Evolutionary conservation across 805 yeast species (phyloP).

Genomic region (Yarrowia bubula): DNA sequence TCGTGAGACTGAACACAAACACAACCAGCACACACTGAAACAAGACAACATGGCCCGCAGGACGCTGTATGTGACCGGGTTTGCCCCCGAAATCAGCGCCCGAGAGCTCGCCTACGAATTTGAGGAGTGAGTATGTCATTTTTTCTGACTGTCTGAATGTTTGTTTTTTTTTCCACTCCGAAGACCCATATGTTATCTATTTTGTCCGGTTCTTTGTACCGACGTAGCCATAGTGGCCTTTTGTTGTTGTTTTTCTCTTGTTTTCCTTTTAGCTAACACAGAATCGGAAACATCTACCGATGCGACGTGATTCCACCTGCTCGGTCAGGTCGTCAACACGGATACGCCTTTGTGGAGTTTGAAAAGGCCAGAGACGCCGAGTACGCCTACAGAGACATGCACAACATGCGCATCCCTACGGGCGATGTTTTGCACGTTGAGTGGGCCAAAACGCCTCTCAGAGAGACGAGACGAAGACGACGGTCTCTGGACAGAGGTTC

Average conservation of each 20-base stretch:
- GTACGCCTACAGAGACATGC: slow-evolving; percentile 39
- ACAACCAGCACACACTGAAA: neutral
- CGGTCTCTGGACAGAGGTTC: slow-evolving; percentile 4
- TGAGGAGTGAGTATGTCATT: slow-evolving; percentile 34
- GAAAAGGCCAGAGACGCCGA: slow-evolving; percentile 39
- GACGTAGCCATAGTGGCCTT: too few species aligned
- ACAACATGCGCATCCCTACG: slow-evolving; percentile 32
- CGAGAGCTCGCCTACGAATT: slow-evolving; percentile 39
- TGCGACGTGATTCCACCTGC: slow-evolving; percentile 39
- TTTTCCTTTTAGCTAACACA: slow-evolving; percentile 20
- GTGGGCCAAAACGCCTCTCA: slow-evolving; percentile 29
- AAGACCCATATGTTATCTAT: neutral
- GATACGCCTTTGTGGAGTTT: slow-evolving; percentile 38
- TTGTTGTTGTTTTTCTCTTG: too few species aligned
- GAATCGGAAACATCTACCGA: slow-evolving; percentile 37
- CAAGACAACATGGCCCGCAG: slow-evolving; percentile 28
- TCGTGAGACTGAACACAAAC: neutral
- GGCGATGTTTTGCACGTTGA: slow-evolving; percentile 36
- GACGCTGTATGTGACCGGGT: slow-evolving; percentile 35
- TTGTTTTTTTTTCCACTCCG: neutral
- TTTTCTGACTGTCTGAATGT: too few species aligned
- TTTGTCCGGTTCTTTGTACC: neutral
- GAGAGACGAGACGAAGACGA: slow-evolving; percentile 11
- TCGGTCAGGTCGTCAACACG: slow-evolving; percentile 31
- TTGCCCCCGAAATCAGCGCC: slow-evolving; percentile 35